These are phyloP conservation scores for Fimicolochytrium jonesii DNA, from an alignment of 192 early-diverging fungal genomes.

Conservation along the genomic window DNA sequence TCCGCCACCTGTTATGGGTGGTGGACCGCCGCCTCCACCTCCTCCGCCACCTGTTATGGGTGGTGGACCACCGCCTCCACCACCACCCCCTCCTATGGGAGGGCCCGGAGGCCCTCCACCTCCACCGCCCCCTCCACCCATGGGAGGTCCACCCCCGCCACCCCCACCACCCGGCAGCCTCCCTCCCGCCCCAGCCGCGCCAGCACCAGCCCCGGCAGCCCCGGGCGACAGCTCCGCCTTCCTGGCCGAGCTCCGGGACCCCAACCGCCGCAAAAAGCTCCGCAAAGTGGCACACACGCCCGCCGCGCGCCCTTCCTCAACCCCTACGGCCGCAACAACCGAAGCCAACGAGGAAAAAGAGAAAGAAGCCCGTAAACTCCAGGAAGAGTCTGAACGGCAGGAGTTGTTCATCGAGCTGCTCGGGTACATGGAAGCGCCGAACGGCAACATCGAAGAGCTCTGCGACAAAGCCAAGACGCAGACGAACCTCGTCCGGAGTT, in stretches of 20 bases:
- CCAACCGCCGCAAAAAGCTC: constrained; percentile 35
- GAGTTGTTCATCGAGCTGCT: constrained; percentile 50
- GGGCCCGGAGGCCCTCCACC: constrained; percentile 23
- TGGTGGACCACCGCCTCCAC: constrained; percentile 31
- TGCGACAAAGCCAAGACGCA: constrained; percentile 29
- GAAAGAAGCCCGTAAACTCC: background rate
- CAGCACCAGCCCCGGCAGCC: constrained; percentile 25
- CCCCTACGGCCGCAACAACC: constrained; percentile 29
- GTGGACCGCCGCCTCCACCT: constrained; percentile 34
- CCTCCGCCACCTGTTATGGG: constrained; percentile 27
- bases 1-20: constrained; percentile 20
- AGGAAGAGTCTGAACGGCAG: constrained; percentile 29
- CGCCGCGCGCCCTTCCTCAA: constrained; percentile 18
- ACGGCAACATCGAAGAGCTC: constrained; percentile 49
- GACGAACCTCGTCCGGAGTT: constrained; percentile 39
- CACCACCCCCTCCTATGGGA: constrained; percentile 34
- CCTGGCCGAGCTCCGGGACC: constrained; percentile 29
- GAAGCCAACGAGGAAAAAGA: constrained; percentile 4
- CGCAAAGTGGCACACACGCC: constrained; percentile 20
- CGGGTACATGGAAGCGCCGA: constrained; percentile 53
- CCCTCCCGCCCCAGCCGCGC: too few species aligned
- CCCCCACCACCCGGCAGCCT: constrained; percentile 5
- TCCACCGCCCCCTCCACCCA: constrained; percentile 10
- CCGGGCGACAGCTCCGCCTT: constrained; percentile 18
- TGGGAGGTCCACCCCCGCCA: constrained; percentile 23